Evolutionary conservation across 306 rosid species (phyloP).

Genomic region (Inga laurina): DNA sequence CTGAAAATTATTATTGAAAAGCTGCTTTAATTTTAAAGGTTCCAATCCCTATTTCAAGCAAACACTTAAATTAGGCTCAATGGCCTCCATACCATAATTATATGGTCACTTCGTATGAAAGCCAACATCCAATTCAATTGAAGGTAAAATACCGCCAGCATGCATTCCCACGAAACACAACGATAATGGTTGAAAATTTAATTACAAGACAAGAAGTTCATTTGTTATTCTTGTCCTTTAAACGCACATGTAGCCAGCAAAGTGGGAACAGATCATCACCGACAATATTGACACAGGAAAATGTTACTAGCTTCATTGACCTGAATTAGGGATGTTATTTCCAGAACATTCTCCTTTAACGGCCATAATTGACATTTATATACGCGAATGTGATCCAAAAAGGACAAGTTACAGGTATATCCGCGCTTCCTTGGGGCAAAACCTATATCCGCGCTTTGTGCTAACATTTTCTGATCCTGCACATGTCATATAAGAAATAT

Average conservation of each 20-base stretch:
- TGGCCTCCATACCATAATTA: not conserved
- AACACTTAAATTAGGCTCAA: not conserved
- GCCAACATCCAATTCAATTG: not conserved
- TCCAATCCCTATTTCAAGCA: too few relatives aligned
- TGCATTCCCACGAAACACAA: not conserved
- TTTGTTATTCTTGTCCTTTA: not conserved
- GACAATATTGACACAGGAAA: not conserved
- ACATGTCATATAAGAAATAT: not conserved
- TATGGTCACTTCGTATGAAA: conserved; percentile 8
- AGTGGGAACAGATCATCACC: not conserved
- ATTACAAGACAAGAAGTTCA: not conserved
- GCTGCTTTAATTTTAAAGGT: too few relatives aligned
- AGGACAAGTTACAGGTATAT: not conserved
- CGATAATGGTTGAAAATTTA: not conserved
- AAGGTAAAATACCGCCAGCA: conserved; percentile 10
- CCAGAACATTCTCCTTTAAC: not conserved
- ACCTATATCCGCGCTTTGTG: not conserved
- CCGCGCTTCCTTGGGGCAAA: not conserved
- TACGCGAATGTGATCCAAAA: not conserved
- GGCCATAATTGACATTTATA: not conserved
- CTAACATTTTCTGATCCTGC: not conserved
- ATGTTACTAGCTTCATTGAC: not conserved
- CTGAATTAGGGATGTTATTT: not conserved
- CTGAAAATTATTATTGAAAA: too few relatives aligned
- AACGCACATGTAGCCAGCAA: not conserved